phyloP scores from a whole-genome alignment of 2,329 filamentous ascomycete species.

The Shiraia bambusicola region DNA sequence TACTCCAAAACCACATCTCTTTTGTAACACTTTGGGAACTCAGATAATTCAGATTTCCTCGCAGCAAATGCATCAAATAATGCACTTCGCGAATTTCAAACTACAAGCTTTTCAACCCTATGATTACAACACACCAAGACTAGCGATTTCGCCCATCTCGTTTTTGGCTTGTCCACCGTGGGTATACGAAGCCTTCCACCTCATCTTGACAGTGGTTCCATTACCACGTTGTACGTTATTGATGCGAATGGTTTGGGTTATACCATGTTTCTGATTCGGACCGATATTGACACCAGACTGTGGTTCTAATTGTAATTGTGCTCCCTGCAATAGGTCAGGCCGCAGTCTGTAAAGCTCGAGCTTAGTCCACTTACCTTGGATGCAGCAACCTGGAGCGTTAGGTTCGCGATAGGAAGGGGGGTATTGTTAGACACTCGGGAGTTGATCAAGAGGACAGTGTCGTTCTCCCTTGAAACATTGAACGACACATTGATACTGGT shows the following conservation, averaged over 20 bases:
- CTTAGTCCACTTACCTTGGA: conserved; percentile 67
- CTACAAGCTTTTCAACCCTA: conserved; percentile 6
- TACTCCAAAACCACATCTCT: too few relatives aligned
- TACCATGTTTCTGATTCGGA: conserved; percentile 71
- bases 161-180: conserved; percentile 65
- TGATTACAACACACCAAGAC: conserved; percentile 69
- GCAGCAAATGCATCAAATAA: conserved; percentile 14
- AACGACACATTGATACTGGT: conserved; percentile 73
- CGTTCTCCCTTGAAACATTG: conserved; percentile 62
- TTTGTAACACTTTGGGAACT: background rate
- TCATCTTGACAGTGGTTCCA: conserved; percentile 80
- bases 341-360: background rate
- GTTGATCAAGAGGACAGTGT: conserved; percentile 65
- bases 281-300: conserved; percentile 77
- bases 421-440: conserved; percentile 85
- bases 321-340: conserved; percentile 60
- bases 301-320: conserved; percentile 76
- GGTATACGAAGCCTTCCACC: conserved; percentile 84
- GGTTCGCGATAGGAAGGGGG: conserved; percentile 67
- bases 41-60: background rate
- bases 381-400: conserved; percentile 90
- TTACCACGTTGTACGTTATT: conserved; percentile 71
- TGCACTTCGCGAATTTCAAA: background rate
- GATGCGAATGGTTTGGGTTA: conserved; percentile 79
- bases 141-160: conserved; percentile 82